Base-by-base conservation (phyloP, 192 early-diverging fungal species). In the Cetraspora pellucida region DNA sequence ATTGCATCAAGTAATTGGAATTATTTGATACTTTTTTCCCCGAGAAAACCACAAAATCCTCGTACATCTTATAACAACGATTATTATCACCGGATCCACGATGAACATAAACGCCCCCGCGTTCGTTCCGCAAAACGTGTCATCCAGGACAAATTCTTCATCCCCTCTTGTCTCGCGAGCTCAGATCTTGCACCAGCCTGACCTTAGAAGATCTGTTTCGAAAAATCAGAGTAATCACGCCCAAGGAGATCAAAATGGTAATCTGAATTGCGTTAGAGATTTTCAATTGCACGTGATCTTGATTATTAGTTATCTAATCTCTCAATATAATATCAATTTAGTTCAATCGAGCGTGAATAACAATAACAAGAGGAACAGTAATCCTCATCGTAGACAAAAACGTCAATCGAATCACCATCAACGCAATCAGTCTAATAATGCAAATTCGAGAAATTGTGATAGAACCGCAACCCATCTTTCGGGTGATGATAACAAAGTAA, bases 1-100 rank as follows among this genome's bases (percentile, higher is more conserved):
- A 74, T 74, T 46, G 72, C 72, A 23, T 31, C 57, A 74, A 55
- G 72, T 37, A 74, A 74, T 74, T 74, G 72, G 72, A 74, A 74
- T 74, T 59, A 60, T 74, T 59, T 74, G 21, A 45, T 74, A 44
- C 23, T 74, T 59, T 74, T 74, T 49, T 74, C 57, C 9, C 72
- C 72, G 43, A 55, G 72, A 59, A 55, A 74, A 74, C 57, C 72
- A 60, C 30, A 74, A 25, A 60, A 59, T 14, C 47, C 72, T 31
- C 72, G 72, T 60, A 60, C 37, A 16, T 30, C 25, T 43, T 23
- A 43, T 59, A 59, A 74, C 43, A 45, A 43, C 59, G 3, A 70
- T 27, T 23, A 28, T 70, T 2, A 70, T 50, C 68, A 70, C 8
- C 46, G 21, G 10, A 16, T 43, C 17, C 37, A 21, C 4, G 21